A percentile compares a stretch with the other conserved stretches of the same genome.
These are phyloP conservation scores for Diaporthe caulivora DNA, from an alignment of 2,329 filamentous ascomycete genomes.

Conservation along the genomic window DNA sequence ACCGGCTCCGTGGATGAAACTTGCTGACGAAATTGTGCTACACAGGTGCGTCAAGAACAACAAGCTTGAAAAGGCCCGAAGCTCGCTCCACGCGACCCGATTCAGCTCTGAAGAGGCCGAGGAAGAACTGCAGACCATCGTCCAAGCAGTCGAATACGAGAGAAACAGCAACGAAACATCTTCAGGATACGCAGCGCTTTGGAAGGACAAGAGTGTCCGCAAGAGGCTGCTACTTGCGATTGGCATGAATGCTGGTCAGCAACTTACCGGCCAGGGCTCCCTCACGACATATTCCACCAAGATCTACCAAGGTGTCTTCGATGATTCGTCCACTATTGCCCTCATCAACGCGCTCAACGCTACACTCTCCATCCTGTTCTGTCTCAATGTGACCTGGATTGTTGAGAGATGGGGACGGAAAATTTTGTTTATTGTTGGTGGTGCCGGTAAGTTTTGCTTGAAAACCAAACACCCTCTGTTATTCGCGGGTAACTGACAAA, in stretches of 20 bases:
- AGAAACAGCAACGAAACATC: conserved; percentile 75
- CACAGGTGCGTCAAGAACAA: conserved; percentile 61
- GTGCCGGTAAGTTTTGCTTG: conserved; percentile 41
- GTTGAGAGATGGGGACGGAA: conserved; percentile 79
- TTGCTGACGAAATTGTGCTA: neutral
- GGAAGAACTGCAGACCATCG: conserved; percentile 73
- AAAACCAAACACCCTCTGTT: neutral
- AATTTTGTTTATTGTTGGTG: conserved; percentile 76
- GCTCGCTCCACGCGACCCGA: conserved; percentile 69
- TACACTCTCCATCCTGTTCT: conserved; percentile 79
- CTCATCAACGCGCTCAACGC: conserved; percentile 82
- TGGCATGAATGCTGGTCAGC: conserved; percentile 77
- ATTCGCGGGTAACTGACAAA: neutral
- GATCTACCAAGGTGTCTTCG: conserved; percentile 80
- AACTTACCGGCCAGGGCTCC: conserved; percentile 80
- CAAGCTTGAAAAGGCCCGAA: conserved; percentile 70
- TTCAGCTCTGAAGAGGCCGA: conserved; percentile 75
- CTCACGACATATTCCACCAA: conserved; percentile 80
- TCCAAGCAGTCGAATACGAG: conserved; percentile 78
- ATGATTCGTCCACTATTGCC: conserved; percentile 68
- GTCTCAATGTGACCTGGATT: conserved; percentile 79
- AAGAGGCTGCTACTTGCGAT: conserved; percentile 75
- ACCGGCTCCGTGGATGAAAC: neutral
- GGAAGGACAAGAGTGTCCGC: conserved; percentile 77
- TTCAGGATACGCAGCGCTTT: conserved; percentile 72